Evolutionary conservation across 202 grass and related monocot species (phyloP).

Genomic region (Panicum hallii): DNA sequence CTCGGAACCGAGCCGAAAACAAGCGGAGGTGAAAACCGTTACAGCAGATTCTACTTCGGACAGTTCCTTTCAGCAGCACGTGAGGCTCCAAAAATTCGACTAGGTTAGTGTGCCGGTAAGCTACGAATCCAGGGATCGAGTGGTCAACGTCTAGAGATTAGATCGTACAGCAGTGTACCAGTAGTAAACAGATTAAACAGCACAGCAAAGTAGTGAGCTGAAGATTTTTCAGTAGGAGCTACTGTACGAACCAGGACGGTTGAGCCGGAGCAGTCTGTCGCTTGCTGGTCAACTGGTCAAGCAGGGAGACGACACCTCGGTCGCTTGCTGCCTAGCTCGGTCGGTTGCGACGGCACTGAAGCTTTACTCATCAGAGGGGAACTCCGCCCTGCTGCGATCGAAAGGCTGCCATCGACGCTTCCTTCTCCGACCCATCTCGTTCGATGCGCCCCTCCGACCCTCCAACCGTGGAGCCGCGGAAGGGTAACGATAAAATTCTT

Average conservation of each 20-base stretch:
- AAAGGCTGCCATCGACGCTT: neutral
- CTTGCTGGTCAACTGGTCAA: neutral
- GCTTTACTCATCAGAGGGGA: neutral
- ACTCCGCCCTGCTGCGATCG: neutral
- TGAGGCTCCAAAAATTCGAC: too few relatives aligned
- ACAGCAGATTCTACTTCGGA: neutral
- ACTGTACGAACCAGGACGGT: neutral
- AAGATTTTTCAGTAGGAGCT: too few relatives aligned
- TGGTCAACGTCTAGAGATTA: neutral
- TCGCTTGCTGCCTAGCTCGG: neutral
- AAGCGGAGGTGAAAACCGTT: neutral
- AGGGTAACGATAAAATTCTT: neutral
- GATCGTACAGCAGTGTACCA: neutral
- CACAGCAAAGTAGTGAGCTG: neutral
- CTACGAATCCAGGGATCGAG: neutral
- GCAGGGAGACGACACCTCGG: neutral
- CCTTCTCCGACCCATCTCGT: neutral
- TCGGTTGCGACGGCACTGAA: neutral
- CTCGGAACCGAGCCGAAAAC: neutral
- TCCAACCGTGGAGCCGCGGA: neutral
- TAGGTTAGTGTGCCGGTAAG: neutral
- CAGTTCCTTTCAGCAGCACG: too few relatives aligned
- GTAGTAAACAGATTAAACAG: too few relatives aligned
- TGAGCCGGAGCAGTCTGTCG: too few relatives aligned
- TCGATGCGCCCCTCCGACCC: neutral